These are phyloP conservation scores for Erucastrum elatum DNA, from an alignment of 345 rosid species.

Conservation along the genomic window DNA sequence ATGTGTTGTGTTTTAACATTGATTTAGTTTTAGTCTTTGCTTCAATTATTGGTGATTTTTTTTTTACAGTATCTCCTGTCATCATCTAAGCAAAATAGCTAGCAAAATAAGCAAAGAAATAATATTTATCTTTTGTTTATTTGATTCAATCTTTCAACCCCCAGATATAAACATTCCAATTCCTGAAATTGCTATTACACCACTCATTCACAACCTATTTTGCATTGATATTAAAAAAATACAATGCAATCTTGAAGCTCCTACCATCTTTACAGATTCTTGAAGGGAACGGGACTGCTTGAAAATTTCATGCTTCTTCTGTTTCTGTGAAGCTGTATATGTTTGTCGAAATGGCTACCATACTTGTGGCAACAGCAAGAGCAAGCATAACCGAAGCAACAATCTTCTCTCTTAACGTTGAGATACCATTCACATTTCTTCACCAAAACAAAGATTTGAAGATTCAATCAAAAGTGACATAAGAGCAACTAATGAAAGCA, in stretches of 20 bases:
- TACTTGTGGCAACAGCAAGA: slow-evolving; percentile 46
- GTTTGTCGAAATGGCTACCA: slow-evolving; percentile 46
- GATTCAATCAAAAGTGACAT: neutral
- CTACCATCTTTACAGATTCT: slow-evolving; percentile 22
- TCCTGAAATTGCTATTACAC: neutral
- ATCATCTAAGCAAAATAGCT: neutral
- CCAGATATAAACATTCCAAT: neutral
- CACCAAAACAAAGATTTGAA: neutral
- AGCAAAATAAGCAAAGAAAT: neutral
- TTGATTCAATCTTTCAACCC: neutral
- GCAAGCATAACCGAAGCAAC: slow-evolving; percentile 44
- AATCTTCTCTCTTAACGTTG: slow-evolving; percentile 44
- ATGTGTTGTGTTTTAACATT: neutral
- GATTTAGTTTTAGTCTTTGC: neutral
- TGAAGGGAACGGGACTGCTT: neutral
- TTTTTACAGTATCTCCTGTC: neutral
- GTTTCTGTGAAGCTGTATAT: slow-evolving; percentile 30
- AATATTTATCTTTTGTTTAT: neutral
- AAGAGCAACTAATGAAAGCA: neutral
- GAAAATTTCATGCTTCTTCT: slow-evolving; percentile 12
- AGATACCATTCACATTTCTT: slow-evolving; percentile 52
- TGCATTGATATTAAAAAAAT: slow-evolving; percentile 18
- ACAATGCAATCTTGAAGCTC: neutral
- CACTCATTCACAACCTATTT: slow-evolving; percentile 24
- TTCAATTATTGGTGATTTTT: no score